A percentile compares a stretch with the other conserved stretches of the same genome.
These are phyloP conservation scores for Blastocystis sp. DNA, from an alignment of 352 stramenopile genomes.

Conservation along the genomic window DNA sequence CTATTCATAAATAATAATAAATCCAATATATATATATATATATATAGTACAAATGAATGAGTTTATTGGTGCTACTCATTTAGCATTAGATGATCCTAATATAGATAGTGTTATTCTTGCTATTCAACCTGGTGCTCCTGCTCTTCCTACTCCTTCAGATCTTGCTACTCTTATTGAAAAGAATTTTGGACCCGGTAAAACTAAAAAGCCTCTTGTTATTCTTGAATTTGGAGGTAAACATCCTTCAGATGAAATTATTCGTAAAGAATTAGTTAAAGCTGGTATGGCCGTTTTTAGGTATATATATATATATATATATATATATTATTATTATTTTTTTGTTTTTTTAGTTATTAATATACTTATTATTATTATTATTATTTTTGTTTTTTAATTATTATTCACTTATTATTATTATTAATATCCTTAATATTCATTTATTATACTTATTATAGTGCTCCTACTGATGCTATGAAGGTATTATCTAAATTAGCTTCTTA, in stretches of 20 bases:
- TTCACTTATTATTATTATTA: no score
- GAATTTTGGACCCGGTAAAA: constrained; percentile 14
- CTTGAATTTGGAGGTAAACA: constrained; percentile 16
- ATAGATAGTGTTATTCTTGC: constrained; percentile 7
- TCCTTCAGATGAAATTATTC: not conserved
- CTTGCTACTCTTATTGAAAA: not conserved
- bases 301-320: no score
- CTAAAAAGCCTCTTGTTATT: constrained; percentile 21
- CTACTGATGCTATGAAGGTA: constrained; percentile 6
- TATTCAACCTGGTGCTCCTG: not conserved
- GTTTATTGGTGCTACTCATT: not conserved
- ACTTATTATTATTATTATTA: no score
- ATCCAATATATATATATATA: not conserved
- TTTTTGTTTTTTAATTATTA: no score
- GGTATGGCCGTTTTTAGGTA: constrained; percentile 19
- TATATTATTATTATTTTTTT: no score
- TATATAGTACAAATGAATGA: not conserved
- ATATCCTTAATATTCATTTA: no score
- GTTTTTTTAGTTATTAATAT: no score
- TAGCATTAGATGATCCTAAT: constrained; percentile 18
- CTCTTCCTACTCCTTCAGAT: not conserved
- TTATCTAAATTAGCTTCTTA: constrained; percentile 6
- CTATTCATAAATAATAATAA: no score
- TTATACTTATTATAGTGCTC: no score
- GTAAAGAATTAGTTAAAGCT: not conserved